These are phyloP conservation scores for Fusarium devonianum DNA, from an alignment of 2,329 filamentous ascomycete genomes.

Conservation along the genomic window DNA sequence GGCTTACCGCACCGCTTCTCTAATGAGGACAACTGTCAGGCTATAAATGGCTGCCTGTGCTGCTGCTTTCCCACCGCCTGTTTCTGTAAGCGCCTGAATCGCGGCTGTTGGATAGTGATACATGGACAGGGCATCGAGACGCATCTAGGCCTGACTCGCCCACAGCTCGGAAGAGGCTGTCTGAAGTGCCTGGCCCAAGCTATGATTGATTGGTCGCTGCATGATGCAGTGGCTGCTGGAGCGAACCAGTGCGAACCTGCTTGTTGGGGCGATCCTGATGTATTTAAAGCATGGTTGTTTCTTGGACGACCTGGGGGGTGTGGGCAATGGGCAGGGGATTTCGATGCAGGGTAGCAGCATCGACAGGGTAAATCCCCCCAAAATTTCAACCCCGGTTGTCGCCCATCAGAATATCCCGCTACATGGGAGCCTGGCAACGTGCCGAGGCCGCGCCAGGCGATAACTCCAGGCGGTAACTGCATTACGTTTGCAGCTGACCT, in stretches of 20 bases:
- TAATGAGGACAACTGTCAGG: conserved; percentile 13
- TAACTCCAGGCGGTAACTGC: conserved; percentile 18
- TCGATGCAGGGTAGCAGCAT: conserved; percentile 30
- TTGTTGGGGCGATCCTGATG: conserved; percentile 38
- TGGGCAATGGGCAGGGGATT: neutral
- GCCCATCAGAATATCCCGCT: conserved; percentile 22
- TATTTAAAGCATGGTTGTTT: conserved; percentile 29
- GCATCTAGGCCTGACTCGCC: conserved; percentile 35
- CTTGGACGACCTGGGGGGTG: conserved; percentile 25
- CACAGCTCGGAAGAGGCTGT: conserved; percentile 16
- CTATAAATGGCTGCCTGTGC: neutral
- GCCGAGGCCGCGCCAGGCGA: conserved; percentile 6
- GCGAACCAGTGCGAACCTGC: conserved; percentile 30
- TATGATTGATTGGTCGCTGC: conserved; percentile 32
- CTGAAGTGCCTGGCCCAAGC: conserved; percentile 4
- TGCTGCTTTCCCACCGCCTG: conserved; percentile 34
- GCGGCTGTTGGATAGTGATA: conserved; percentile 8
- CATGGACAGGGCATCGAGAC: conserved; percentile 28
- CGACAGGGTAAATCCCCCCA: conserved; percentile 21
- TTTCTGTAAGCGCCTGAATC: conserved; percentile 35
- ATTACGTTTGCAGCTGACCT: conserved; percentile 27
- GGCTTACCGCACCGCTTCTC: conserved; percentile 18
- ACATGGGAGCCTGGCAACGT: conserved; percentile 28
- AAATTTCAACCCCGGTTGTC: conserved; percentile 17
- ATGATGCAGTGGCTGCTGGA: conserved; percentile 35